These are phyloP conservation scores for Rosa hybrid DNA, from an alignment of 331 rosid genomes.

Conservation along the genomic window DNA sequence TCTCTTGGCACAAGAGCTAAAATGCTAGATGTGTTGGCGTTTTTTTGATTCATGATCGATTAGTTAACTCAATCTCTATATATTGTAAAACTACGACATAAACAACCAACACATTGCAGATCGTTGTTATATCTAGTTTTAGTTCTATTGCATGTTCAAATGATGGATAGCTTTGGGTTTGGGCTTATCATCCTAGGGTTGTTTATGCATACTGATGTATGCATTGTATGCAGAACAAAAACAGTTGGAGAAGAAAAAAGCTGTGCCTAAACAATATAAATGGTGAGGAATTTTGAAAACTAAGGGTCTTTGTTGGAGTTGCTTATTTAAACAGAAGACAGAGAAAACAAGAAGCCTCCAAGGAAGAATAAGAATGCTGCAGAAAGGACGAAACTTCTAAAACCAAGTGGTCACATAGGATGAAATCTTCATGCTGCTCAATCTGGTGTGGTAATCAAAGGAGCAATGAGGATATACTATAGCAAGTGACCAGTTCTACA, in stretches of 20 bases:
- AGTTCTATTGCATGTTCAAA: too few relatives aligned
- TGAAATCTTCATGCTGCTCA: not conserved
- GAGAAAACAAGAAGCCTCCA: not conserved
- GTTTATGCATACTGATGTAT: not conserved
- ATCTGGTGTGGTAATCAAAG: not conserved
- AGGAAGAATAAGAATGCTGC: not conserved
- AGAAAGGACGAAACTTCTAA: not conserved
- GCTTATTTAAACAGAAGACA: not conserved
- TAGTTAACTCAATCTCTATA: not conserved
- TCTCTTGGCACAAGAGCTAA: not conserved
- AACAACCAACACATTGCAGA: not conserved
- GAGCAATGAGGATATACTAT: not conserved
- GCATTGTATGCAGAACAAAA: not conserved
- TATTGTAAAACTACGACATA: not conserved
- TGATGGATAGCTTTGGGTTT: too few relatives aligned
- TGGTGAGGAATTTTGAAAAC: not conserved
- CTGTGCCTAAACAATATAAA: not conserved
- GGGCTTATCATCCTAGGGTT: not conserved
- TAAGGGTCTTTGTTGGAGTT: not conserved
- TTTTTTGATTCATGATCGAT: not conserved
- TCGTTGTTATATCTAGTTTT: not conserved
- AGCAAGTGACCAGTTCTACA: not conserved
- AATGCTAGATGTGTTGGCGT: not conserved
- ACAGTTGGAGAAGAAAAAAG: not conserved
- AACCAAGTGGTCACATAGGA: not conserved